Evolutionary conservation across 2,329 filamentous ascomycete species (phyloP).

Genomic region (Ophiosphaerella herpotricha): DNA sequence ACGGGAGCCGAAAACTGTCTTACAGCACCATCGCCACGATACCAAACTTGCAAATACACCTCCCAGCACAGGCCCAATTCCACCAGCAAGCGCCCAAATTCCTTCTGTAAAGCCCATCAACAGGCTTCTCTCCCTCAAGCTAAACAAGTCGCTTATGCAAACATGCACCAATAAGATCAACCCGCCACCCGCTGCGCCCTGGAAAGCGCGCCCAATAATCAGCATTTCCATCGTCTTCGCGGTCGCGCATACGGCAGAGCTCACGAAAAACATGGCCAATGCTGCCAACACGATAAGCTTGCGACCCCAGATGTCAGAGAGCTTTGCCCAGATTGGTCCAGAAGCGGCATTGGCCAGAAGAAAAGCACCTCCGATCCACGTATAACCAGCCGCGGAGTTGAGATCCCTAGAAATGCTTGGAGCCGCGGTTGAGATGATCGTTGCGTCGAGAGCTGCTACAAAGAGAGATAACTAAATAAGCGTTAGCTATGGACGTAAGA

Average conservation of each 20-base stretch:
- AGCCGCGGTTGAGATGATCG: slow-evolving; percentile 68
- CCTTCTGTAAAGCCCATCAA: slow-evolving; percentile 58
- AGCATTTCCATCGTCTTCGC: slow-evolving; percentile 63
- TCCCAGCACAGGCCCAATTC: slow-evolving; percentile 58
- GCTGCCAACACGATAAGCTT: slow-evolving; percentile 58
- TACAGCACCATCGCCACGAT: slow-evolving; percentile 58
- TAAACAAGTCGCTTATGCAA: slow-evolving; percentile 67
- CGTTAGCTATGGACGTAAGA: background rate
- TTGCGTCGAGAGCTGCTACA: slow-evolving; percentile 54
- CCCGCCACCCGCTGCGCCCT: slow-evolving; percentile 67
- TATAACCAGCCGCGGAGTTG: slow-evolving; percentile 70
- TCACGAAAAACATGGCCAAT: slow-evolving; percentile 64
- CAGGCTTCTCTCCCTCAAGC: slow-evolving; percentile 56
- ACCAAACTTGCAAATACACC: slow-evolving; percentile 54
- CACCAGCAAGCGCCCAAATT: slow-evolving; percentile 61
- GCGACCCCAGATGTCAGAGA: slow-evolving; percentile 63
- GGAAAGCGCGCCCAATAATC: slow-evolving; percentile 63
- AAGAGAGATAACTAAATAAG: slow-evolving; percentile 44
- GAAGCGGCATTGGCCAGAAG: slow-evolving; percentile 70
- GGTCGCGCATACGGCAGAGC: slow-evolving; percentile 62
- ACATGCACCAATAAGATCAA: slow-evolving; percentile 67
- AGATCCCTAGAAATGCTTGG: slow-evolving; percentile 69
- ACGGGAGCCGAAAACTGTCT: slow-evolving; percentile 11
- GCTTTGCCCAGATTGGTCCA: slow-evolving; percentile 71
- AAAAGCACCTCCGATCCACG: slow-evolving; percentile 78